These are phyloP conservation scores for Quercus variabilis DNA, from an alignment of 306 rosid genomes.

Conservation along the genomic window DNA sequence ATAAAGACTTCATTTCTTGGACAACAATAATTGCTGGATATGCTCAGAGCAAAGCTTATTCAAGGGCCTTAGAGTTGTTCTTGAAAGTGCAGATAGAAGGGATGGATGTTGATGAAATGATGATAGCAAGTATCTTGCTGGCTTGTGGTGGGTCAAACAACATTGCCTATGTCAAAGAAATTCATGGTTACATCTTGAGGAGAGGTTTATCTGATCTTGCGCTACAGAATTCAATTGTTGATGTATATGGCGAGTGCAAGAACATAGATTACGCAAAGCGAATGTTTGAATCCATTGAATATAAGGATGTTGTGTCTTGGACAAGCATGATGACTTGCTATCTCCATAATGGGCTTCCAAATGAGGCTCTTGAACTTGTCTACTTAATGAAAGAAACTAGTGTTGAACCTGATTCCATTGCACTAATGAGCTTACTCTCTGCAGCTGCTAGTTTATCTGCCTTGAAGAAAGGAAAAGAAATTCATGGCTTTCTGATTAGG, in stretches of 20 bases:
- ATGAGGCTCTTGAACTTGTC: conserved; percentile 60
- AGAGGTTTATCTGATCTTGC: conserved; percentile 47
- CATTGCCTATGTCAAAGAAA: conserved; percentile 43
- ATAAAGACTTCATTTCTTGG: conserved; percentile 66
- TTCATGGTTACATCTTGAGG: conserved; percentile 45
- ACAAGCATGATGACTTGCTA: conserved; percentile 67
- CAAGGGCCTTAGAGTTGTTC: conserved; percentile 45
- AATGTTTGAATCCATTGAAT: conserved; percentile 44
- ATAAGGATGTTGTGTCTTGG: conserved; percentile 73
- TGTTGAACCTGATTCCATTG: conserved; percentile 50
- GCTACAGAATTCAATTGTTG: conserved; percentile 57
- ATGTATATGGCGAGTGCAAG: conserved; percentile 54
- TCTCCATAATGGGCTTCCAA: conserved; percentile 49
- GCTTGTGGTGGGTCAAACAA: conserved; percentile 49
- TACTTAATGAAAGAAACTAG: conserved; percentile 38
- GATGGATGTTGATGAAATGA: conserved; percentile 48
- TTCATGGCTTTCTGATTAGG: conserved; percentile 61
- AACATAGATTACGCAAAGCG: conserved; percentile 38
- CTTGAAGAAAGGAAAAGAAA: conserved; percentile 71
- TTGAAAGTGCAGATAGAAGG: conserved; percentile 36
- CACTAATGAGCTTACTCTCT: conserved; percentile 54
- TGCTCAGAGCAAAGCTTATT: conserved; percentile 49
- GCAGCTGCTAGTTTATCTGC: conserved; percentile 62
- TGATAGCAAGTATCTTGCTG: conserved; percentile 63
- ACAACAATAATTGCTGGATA: conserved; percentile 69